phyloP scores from a whole-genome alignment of 1,139 yeast genomes.

The Magnusiomyces magnusii region DNA sequence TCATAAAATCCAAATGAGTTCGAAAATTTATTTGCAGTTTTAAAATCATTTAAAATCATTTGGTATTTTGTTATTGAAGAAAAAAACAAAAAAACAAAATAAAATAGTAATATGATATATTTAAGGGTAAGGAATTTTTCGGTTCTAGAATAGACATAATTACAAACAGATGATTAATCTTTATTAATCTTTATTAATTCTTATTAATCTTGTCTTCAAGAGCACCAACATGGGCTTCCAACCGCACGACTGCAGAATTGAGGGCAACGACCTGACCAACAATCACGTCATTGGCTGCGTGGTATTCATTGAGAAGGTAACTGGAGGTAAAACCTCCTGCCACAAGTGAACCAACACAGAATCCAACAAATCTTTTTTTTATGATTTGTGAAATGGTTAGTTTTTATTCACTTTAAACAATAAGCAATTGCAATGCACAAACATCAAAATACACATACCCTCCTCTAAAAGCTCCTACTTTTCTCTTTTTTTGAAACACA shows the following conservation, averaged over 20 bases:
- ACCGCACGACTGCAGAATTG: conserved; percentile 56
- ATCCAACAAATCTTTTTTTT: conserved; percentile 51
- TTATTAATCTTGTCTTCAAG: conserved; percentile 26
- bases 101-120: too few relatives aligned
- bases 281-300: conserved; percentile 61
- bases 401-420: neutral
- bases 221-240: conserved; percentile 44
- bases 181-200: conserved; percentile 10
- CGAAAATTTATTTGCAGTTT: too few relatives aligned
- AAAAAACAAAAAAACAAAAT: too few relatives aligned
- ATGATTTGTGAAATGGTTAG: neutral
- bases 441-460: too few relatives aligned
- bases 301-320: conserved; percentile 71
- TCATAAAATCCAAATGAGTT: too few relatives aligned
- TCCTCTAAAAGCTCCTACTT: conserved; percentile 30
- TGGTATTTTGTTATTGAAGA: too few relatives aligned
- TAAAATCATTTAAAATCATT: too few relatives aligned
- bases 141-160: neutral
- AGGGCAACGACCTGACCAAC: conserved; percentile 67
- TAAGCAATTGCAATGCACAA: too few relatives aligned
- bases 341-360: conserved; percentile 63
- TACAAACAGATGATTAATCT: neutral
- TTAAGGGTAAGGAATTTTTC: too few relatives aligned
- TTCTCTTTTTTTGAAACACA: conserved; percentile 14
- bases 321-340: conserved; percentile 74